Percentiles rank a stretch among this genome's conserved stretches.
phyloP scores from a whole-genome alignment of 345 rosid genomes.

The Eucalyptus erythrocorys region DNA sequence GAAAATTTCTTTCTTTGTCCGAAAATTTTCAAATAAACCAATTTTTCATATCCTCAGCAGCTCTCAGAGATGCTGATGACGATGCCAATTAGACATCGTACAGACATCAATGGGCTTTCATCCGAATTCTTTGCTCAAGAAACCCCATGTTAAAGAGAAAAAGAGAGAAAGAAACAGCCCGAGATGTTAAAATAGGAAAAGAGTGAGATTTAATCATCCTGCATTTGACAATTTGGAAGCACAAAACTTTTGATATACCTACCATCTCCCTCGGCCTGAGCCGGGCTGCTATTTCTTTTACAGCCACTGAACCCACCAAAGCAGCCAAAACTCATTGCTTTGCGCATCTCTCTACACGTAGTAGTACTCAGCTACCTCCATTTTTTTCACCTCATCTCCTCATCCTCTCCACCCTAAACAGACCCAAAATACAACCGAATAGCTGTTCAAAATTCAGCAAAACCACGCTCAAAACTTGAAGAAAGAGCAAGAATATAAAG shows the following conservation, averaged over 20 bases:
- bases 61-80: background rate
- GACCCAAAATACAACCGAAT: background rate
- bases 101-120: background rate
- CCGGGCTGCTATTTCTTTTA: conserved; percentile 10
- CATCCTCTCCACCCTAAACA: background rate
- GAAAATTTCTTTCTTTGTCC: background rate
- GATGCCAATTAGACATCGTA: background rate
- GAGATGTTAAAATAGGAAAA: background rate
- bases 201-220: background rate
- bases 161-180: background rate
- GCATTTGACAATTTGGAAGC: background rate
- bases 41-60: background rate
- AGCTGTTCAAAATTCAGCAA: background rate
- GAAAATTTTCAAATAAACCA: background rate
- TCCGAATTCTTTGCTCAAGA: background rate
- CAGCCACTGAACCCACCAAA: conserved; percentile 27
- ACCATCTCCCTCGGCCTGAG: conserved; percentile 38
- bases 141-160: background rate
- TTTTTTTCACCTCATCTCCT: conserved; percentile 29
- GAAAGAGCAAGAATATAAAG: background rate
- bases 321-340: conserved; percentile 48
- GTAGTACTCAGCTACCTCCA: conserved; percentile 10
- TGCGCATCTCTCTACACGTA: background rate
- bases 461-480: background rate
- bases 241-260: background rate